Conservation (phyloP, 192 early-diverging fungal species). For the Rhizophagus prolifer region DNA sequence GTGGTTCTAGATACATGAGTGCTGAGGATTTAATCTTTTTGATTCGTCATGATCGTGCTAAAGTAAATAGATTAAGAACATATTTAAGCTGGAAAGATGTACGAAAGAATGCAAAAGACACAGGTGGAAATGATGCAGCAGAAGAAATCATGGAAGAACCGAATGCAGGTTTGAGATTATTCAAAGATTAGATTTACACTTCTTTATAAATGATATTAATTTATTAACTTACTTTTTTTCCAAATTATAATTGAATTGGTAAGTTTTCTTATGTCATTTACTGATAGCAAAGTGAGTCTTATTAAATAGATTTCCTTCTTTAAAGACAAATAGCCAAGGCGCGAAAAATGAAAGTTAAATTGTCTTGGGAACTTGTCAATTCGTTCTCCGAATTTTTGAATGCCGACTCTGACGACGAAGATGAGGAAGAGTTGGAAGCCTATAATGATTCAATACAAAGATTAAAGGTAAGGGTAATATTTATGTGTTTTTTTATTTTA, state of each 20-base stretch:
- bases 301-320: not conserved
- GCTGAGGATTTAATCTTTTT: slow-evolving; percentile 96
- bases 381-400: slow-evolving; percentile 75
- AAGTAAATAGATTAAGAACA: slow-evolving; percentile 86
- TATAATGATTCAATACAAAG: slow-evolving; percentile 88
- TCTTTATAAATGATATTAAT: not conserved
- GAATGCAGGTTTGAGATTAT: slow-evolving; percentile 37
- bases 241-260: not conserved
- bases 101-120: slow-evolving; percentile 87
- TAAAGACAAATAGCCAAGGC: slow-evolving; percentile 44
- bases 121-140: slow-evolving; percentile 52
- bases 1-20: slow-evolving; percentile 75
- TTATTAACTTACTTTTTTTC: not conserved
- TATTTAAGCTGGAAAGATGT: slow-evolving; percentile 97
- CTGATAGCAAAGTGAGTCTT: not conserved
- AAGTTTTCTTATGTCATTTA: not conserved
- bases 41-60: slow-evolving; percentile 91
- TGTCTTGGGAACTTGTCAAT: slow-evolving; percentile 92
- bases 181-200: not conserved
- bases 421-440: slow-evolving; percentile 88
- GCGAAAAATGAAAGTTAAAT: slow-evolving; percentile 64
- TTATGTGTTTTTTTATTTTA: not conserved
- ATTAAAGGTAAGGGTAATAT: slow-evolving; percentile 49
- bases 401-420: slow-evolving; percentile 77
- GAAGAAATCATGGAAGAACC: slow-evolving; percentile 57